Conservation (phyloP, 176 grass and related monocot genomes). For the Stipa capillata region DNA sequence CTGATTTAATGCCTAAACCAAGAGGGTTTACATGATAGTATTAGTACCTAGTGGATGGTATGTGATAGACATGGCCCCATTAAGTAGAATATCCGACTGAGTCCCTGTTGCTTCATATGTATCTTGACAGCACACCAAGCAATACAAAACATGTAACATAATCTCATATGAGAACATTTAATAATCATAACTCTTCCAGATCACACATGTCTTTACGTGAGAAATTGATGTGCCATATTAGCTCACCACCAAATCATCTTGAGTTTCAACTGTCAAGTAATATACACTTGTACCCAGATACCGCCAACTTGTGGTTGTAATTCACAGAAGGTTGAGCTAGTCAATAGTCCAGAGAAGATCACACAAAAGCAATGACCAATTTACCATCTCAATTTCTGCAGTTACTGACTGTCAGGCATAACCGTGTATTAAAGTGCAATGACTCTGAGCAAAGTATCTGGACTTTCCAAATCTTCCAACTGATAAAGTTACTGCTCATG, state of each 20-base stretch:
- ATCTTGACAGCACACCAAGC: neutral
- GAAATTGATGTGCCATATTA: neutral
- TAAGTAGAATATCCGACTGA: neutral
- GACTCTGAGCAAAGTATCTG: neutral
- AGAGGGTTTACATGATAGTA: neutral
- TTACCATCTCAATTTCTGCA: neutral
- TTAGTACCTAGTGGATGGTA: neutral
- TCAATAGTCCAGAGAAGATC: neutral
- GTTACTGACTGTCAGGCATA: neutral
- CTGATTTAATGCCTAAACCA: neutral
- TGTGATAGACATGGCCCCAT: neutral
- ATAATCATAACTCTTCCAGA: neutral
- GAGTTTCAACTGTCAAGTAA: neutral
- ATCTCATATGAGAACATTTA: neutral
- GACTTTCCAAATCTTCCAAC: neutral
- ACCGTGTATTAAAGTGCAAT: neutral
- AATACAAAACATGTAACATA: neutral
- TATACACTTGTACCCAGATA: neutral
- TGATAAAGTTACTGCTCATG: constrained; percentile 11
- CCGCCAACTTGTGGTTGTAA: neutral
- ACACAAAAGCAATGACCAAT: neutral
- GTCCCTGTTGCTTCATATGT: neutral
- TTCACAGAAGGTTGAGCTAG: neutral
- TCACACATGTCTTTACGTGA: neutral
- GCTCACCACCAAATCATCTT: neutral